Percentiles rank a stretch among this genome's conserved stretches.
Evolutionary conservation across 306 rosid genomes (phyloP).

Genomic region (Prunus mira): DNA sequence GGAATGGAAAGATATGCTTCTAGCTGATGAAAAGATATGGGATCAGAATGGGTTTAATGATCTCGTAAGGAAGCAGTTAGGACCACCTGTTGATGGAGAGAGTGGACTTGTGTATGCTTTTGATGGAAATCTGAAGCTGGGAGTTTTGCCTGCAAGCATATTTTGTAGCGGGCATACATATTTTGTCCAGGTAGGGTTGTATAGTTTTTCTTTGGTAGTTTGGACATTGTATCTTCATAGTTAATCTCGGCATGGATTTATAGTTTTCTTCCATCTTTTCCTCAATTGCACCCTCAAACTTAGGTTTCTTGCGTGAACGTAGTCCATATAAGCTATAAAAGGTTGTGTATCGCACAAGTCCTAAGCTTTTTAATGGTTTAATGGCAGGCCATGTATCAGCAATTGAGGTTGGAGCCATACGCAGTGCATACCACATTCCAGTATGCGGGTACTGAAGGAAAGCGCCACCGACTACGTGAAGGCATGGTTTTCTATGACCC

Average conservation of each 20-base stretch:
- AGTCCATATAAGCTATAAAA: constrained; percentile 5
- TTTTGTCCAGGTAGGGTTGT: constrained; percentile 76
- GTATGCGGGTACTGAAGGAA: constrained; percentile 91
- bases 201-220: constrained; percentile 13
- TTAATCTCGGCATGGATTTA: constrained; percentile 8
- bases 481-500: constrained; percentile 89
- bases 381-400: constrained; percentile 81
- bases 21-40: constrained; percentile 83
- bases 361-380: constrained; percentile 22
- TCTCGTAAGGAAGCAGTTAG: constrained; percentile 61
- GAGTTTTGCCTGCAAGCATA: constrained; percentile 83
- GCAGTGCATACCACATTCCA: constrained; percentile 96
- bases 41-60: constrained; percentile 94
- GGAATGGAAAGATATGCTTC: constrained; percentile 84
- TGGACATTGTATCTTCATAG: background rate
- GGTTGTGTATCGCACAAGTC: constrained; percentile 1
- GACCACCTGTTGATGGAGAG: constrained; percentile 68
- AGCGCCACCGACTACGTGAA: constrained; percentile 94
- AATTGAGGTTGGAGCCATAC: constrained; percentile 81
- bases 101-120: constrained; percentile 82
- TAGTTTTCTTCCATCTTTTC: background rate
- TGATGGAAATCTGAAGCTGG: constrained; percentile 91
- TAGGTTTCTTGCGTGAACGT: constrained; percentile 9
- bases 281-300: background rate
- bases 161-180: constrained; percentile 97